Evolutionary conservation across 31 red algal genomes (phyloP).

Genomic region (Odonthalia washingtoniensis): DNA sequence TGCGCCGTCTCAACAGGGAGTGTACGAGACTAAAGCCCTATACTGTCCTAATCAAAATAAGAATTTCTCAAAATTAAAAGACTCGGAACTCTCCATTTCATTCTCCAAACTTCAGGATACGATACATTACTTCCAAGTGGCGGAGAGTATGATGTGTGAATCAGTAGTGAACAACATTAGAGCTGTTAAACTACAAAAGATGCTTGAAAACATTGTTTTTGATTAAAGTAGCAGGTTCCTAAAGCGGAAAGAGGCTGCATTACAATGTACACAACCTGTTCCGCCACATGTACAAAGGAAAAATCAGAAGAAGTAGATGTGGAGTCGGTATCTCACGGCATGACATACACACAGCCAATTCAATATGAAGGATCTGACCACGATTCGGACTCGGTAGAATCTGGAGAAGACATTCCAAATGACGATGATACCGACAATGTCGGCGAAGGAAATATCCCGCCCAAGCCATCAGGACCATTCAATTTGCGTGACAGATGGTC

Average conservation of each 20-base stretch:
- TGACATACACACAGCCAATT: too few species aligned
- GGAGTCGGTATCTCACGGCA: too few species aligned
- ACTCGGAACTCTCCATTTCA: slow-evolving; percentile 11
- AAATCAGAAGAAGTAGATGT: too few species aligned
- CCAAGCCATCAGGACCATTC: too few species aligned
- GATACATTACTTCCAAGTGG: slow-evolving; percentile 28
- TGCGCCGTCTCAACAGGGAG: background rate
- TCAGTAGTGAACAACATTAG: slow-evolving; percentile 41
- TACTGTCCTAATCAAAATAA: background rate
- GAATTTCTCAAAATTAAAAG: slow-evolving; percentile 30
- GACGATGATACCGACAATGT: too few species aligned
- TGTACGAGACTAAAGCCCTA: too few species aligned
- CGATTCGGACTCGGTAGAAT: too few species aligned
- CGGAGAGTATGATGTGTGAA: slow-evolving; percentile 30
- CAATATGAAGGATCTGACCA: too few species aligned
- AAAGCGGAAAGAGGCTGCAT: background rate
- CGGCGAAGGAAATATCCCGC: too few species aligned
- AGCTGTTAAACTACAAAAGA: slow-evolving; percentile 48
- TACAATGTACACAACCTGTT: background rate
- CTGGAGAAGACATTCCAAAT: too few species aligned
- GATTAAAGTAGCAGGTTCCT: slow-evolving; percentile 20
- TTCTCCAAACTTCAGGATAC: slow-evolving; percentile 8
- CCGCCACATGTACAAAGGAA: slow-evolving; percentile 26
- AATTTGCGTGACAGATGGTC: too few species aligned
- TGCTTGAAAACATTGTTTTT: slow-evolving; percentile 27